Base-by-base conservation (phyloP, 1,284 basidiomycete species). In the Malassezia globosa region DNA sequence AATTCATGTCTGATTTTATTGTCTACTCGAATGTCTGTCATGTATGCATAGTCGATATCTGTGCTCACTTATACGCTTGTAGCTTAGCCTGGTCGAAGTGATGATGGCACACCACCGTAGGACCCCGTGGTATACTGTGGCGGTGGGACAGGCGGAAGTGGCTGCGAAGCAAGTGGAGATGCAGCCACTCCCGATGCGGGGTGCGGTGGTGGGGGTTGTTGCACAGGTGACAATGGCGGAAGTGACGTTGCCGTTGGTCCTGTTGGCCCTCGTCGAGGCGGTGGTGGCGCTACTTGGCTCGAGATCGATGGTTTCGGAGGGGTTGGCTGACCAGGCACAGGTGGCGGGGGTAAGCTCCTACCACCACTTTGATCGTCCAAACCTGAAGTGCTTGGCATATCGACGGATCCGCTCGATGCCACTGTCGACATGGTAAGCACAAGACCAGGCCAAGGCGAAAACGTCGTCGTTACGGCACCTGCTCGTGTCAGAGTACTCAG, bases 391-490 rank as follows among this genome's bases (percentile, higher is more conserved):
- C 11, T 10, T 5, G 16, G 11, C 7, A 29, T 16, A 16, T 24
- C 26, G 16, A 35, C 14, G 11, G 21, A 8, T 14, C 33, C 41
- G 18, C 23, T 36, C 7, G 44, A 29, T 11, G 44, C 44, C 6
- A 52, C 50, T 18, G 46, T 37, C 4, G 50, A 38, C 35, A 37
- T 37, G 1, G 50, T 52, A 4, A 52, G 41, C 19, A 52, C 35
- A 7, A 52, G 33, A 11, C 50, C 50, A 8, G 50, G 50, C 50
- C 50, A 52, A 7, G 50, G 50, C 38, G 50, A 41, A 16, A 40
- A 52, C 4, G 50, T 52, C 24, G 50, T 52, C 4, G 44, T 38
- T 19, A 52, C 44, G 16, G 50, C 50, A 22, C 50, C 50, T 3
- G 27, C 29, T 19, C 47, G 31, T 7, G 44, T n/a, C 5, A 14